Conservation (phyloP, 345 rosid genomes). For the Populus pruinosa region DNA sequence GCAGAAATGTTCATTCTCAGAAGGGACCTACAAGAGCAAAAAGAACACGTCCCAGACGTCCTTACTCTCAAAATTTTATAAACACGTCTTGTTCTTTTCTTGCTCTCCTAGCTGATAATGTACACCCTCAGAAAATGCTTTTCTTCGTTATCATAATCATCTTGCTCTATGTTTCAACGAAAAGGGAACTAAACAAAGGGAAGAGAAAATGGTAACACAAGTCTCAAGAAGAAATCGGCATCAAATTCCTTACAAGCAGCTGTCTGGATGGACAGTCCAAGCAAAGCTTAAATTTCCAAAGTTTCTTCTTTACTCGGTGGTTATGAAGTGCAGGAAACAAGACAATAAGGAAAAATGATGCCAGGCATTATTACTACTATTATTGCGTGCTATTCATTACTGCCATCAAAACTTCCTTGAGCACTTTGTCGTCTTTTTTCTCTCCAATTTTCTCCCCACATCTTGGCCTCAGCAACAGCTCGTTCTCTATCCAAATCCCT, state of each 20-base stretch:
- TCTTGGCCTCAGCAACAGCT: conserved; percentile 94
- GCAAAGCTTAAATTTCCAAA: conserved; percentile 5
- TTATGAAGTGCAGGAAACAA: conserved; percentile 1
- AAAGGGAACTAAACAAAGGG: neutral
- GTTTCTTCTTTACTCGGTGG: conserved; percentile 5
- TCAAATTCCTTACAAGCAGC: conserved; percentile 7
- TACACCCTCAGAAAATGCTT: conserved; percentile 24
- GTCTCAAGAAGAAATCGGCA: conserved; percentile 1
- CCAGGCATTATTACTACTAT: neutral
- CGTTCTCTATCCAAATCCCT: conserved; percentile 79
- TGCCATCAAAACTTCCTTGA: conserved; percentile 55
- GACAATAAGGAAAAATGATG: neutral
- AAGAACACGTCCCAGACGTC: conserved; percentile 20
- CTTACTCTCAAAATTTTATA: conserved; percentile 29
- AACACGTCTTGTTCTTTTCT: conserved; percentile 24
- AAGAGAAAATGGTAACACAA: neutral
- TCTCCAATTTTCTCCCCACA: conserved; percentile 96
- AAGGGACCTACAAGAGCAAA: conserved; percentile 18
- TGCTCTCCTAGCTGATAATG: conserved; percentile 31
- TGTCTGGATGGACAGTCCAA: neutral
- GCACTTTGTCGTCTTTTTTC: conserved; percentile 78
- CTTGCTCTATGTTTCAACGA: conserved; percentile 18
- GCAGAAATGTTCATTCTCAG: conserved; percentile 6
- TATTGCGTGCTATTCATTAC: conserved; percentile 21
- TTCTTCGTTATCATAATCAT: conserved; percentile 4